Evolutionary conservation across 805 yeast species (phyloP).

Genomic region (Sungouiella thailandica): DNA sequence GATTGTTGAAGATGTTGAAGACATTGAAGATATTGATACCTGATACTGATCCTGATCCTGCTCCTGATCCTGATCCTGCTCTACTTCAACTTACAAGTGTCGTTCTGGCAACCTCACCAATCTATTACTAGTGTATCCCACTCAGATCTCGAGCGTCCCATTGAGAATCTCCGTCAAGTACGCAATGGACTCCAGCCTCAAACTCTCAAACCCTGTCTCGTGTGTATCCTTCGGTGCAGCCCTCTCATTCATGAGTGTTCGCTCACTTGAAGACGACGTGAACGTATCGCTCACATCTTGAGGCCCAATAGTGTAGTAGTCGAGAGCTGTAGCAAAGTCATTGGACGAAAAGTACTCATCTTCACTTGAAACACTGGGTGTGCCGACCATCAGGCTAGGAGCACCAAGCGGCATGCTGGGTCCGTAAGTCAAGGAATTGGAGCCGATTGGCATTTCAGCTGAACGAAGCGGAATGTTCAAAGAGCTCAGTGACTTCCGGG

Average conservation of each 20-base stretch:
- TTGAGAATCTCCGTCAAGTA: constrained; percentile 29
- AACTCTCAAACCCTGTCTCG: constrained; percentile 1
- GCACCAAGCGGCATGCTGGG: too few relatives aligned
- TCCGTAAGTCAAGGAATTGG: too few relatives aligned
- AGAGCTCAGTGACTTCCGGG: too few relatives aligned
- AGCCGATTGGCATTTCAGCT: background rate
- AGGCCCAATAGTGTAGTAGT: constrained; percentile 6
- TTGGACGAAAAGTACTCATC: constrained; percentile 32
- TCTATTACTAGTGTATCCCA: too few relatives aligned
- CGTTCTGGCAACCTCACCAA: too few relatives aligned
- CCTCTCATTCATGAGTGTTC: constrained; percentile 11
- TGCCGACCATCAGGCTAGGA: background rate
- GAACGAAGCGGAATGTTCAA: background rate
- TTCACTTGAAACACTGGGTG: constrained; percentile 15
- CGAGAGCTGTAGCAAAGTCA: constrained; percentile 19
- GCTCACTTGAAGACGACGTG: constrained; percentile 13
- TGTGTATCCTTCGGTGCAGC: background rate
- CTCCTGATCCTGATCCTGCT: too few relatives aligned
- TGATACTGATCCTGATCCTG: too few relatives aligned
- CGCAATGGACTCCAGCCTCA: constrained; percentile 24
- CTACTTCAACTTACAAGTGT: too few relatives aligned
- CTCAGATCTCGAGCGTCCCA: constrained; percentile 17
- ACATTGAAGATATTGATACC: too few relatives aligned
- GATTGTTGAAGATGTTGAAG: too few relatives aligned
- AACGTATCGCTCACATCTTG: too few relatives aligned